phyloP scores from a whole-genome alignment of 352 stramenopile genomes.

The Globisporangium rhizosaccharum region DNA sequence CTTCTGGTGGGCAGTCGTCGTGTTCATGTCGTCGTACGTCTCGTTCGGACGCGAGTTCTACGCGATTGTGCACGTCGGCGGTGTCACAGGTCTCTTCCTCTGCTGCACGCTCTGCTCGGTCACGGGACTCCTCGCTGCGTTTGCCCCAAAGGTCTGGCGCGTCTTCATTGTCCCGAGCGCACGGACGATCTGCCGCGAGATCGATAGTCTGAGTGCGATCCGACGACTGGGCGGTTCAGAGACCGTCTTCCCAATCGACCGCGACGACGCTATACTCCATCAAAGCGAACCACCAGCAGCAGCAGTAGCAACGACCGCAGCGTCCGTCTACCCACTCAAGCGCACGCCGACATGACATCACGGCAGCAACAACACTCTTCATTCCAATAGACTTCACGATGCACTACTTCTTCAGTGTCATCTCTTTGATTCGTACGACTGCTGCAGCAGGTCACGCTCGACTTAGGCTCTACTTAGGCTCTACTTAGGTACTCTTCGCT shows the following conservation, averaged over 20 bases:
- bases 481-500: too few species aligned
- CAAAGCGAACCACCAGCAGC: background rate
- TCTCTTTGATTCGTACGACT: too few species aligned
- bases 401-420: too few species aligned
- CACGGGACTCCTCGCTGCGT: constrained; percentile 23
- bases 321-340: too few species aligned
- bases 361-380: too few species aligned
- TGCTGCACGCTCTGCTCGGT: constrained; percentile 28
- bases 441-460: too few species aligned
- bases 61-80: constrained; percentile 37
- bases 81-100: constrained; percentile 32
- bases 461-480: too few species aligned
- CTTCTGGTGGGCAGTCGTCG: constrained; percentile 44
- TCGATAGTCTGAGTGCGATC: constrained; percentile 26
- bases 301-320: background rate
- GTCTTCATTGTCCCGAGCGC: constrained; percentile 34
- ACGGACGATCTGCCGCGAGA: constrained; percentile 43
- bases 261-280: constrained; percentile 8
- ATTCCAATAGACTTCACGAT: too few species aligned
- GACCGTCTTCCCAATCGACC: constrained; percentile 37
- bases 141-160: constrained; percentile 24
- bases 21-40: constrained; percentile 41
- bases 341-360: too few species aligned
- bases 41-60: constrained; percentile 63
- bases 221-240: constrained; percentile 22